Evolutionary conservation across 164 flowering plant species (phyloP).

Genomic region (Vitis cinerea): DNA sequence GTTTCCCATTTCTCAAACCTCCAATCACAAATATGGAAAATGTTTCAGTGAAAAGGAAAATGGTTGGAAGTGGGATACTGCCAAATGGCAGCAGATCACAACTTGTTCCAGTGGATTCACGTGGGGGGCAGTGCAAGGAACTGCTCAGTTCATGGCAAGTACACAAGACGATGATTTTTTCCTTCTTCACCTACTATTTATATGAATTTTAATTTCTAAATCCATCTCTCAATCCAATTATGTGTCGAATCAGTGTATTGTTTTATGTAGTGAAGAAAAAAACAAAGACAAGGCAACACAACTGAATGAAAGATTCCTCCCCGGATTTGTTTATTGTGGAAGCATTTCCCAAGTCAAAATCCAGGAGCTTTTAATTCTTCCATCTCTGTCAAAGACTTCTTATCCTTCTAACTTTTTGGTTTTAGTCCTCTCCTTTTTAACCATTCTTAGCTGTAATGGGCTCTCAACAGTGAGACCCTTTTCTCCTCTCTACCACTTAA

Average conservation of each 20-base stretch:
- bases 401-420: no score
- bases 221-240: slow-evolving; percentile 17
- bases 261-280: slow-evolving; percentile 16
- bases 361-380: neutral
- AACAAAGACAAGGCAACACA: slow-evolving; percentile 23
- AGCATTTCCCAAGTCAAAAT: slow-evolving; percentile 32
- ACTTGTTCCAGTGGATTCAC: slow-evolving; percentile 20
- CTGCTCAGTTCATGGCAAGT: slow-evolving; percentile 25
- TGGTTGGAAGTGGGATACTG: neutral
- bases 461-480: no score
- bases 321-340: slow-evolving; percentile 22
- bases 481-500: no score
- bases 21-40: no score
- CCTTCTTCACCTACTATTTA: no score
- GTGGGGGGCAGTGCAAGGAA: slow-evolving; percentile 25
- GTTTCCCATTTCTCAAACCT: no score
- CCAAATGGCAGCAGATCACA: neutral
- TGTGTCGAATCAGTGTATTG: slow-evolving; percentile 26
- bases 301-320: slow-evolving; percentile 37
- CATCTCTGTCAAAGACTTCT: neutral
- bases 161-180: neutral
- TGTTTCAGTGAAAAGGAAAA: no score
- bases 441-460: no score
- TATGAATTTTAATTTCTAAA: neutral
- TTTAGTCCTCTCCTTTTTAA: no score